A percentile compares a stretch with the other conserved stretches of the same genome.
These are phyloP conservation scores for Candida coleopterorum DNA, from an alignment of 805 yeast genomes.

Conservation along the genomic window DNA sequence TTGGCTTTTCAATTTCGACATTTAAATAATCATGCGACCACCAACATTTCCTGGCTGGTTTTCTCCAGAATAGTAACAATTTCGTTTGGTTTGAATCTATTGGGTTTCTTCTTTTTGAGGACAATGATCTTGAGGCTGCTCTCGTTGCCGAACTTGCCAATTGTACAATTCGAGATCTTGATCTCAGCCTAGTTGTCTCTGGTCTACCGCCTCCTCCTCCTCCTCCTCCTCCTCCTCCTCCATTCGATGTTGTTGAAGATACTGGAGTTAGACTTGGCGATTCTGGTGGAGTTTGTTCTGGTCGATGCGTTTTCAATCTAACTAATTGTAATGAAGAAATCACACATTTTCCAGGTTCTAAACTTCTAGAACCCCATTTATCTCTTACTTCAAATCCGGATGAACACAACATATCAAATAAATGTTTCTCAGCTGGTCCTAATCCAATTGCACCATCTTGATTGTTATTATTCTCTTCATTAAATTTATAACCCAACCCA, in stretches of 20 bases:
- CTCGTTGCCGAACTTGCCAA: slow-evolving; percentile 54
- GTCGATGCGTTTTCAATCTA: slow-evolving; percentile 38
- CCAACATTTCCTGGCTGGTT: slow-evolving; percentile 99
- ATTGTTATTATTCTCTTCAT: slow-evolving; percentile 20
- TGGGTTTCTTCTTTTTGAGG: slow-evolving; percentile 40
- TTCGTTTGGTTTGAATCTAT: slow-evolving; percentile 46
- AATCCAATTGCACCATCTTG: slow-evolving; percentile 33
- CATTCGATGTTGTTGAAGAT: slow-evolving; percentile 27
- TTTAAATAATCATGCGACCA: slow-evolving; percentile 71
- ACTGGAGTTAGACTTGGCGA: slow-evolving; percentile 43
- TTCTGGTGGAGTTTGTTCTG: slow-evolving; percentile 31
- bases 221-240: no score
- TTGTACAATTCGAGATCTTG: slow-evolving; percentile 52
- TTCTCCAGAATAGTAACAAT: slow-evolving; percentile 87
- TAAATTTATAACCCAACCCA: slow-evolving; percentile 62
- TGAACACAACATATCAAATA: slow-evolving; percentile 89
- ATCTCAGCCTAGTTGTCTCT: slow-evolving; percentile 27
- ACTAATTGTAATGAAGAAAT: slow-evolving; percentile 77
- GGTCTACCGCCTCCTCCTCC: slow-evolving; percentile 15
- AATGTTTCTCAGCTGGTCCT: slow-evolving; percentile 91
- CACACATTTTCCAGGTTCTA: slow-evolving; percentile 85
- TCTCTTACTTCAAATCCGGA: slow-evolving; percentile 71
- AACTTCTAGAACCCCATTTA: slow-evolving; percentile 84
- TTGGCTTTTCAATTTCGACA: slow-evolving; percentile 28
- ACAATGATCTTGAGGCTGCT: slow-evolving; percentile 55